Evolutionary conservation across 2,329 filamentous ascomycete species (phyloP).

Genomic region (Cytospora piceicola): DNA sequence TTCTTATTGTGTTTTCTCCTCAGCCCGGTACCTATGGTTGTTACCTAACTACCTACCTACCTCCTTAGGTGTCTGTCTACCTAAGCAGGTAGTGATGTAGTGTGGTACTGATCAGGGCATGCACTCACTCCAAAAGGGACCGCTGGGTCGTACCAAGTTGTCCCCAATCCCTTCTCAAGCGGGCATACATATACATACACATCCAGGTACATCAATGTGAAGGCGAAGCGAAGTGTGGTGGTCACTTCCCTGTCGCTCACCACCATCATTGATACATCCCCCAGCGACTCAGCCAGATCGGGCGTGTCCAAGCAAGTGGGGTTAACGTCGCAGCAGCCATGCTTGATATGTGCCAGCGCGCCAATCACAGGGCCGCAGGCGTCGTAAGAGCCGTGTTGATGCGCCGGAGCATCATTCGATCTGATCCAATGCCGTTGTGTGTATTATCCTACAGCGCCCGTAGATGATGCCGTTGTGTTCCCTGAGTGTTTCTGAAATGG

Average conservation of each 20-base stretch:
- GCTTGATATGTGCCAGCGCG: conserved; percentile 3
- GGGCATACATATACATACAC: not conserved
- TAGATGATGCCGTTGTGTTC: conserved; percentile 8
- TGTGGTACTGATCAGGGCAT: not conserved
- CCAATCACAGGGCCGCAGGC: conserved; percentile 16
- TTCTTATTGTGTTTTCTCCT: not conserved
- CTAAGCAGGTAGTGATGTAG: no score
- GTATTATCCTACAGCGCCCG: not conserved
- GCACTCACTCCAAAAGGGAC: no score
- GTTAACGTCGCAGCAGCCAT: conserved; percentile 17
- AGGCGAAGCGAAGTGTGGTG: not conserved
- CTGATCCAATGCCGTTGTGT: not conserved
- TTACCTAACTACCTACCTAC: not conserved
- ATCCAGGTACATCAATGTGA: no score
- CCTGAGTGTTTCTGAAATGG: conserved; percentile 13
- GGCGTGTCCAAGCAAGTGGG: conserved; percentile 17
- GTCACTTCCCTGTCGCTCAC: not conserved
- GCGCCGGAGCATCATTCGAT: conserved; percentile 18
- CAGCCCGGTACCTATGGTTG: not conserved
- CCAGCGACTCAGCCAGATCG: conserved; percentile 9
- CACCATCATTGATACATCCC: no score
- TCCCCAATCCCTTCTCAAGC: not conserved
- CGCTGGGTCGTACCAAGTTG: not conserved
- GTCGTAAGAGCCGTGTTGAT: conserved; percentile 15
- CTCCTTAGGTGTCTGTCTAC: no score